Percentiles rank a stretch among this genome's conserved stretches.
Evolutionary conservation across 495 filamentous ascomycete species (phyloP).

Genomic region (Penicillium angulare): DNA sequence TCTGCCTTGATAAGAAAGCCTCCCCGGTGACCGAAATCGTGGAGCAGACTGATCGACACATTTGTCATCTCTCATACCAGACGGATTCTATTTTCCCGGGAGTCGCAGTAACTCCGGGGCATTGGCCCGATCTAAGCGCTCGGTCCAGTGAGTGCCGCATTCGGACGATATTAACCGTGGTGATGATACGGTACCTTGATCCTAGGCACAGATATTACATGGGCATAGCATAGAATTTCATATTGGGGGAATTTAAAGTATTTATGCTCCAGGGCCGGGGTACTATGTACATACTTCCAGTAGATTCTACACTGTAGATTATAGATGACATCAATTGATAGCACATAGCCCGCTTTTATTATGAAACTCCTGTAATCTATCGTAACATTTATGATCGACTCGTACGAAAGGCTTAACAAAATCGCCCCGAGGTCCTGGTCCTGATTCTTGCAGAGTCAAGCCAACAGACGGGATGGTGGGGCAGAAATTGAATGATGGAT

Average conservation of each 20-base stretch:
- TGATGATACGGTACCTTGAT: neutral
- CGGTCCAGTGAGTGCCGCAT: slow-evolving; percentile 24
- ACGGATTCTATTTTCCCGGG: slow-evolving; percentile 48
- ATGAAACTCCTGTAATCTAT: neutral
- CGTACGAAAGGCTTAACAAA: slow-evolving; percentile 9
- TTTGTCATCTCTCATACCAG: slow-evolving; percentile 42
- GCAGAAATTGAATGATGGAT: slow-evolving; percentile 13
- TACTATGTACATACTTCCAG: too few species aligned
- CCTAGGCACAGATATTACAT: too few species aligned
- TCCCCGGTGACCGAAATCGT: slow-evolving; percentile 37
- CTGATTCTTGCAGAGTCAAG: slow-evolving; percentile 5
- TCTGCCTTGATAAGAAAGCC: slow-evolving; percentile 11
- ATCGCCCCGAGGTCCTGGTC: slow-evolving; percentile 4
- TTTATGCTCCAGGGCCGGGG: too few species aligned
- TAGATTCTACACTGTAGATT: too few species aligned
- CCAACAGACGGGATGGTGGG: slow-evolving; percentile 23
- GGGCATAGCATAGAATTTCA: too few species aligned
- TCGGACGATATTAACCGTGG: slow-evolving; percentile 12
- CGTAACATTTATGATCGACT: slow-evolving; percentile 1
- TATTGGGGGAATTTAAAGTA: too few species aligned
- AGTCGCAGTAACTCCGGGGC: slow-evolving; percentile 14
- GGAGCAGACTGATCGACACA: slow-evolving; percentile 38
- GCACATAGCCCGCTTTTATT: too few species aligned
- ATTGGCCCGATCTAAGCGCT: slow-evolving; percentile 10
- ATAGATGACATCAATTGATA: too few species aligned